These are phyloP conservation scores for Cyclospora cayetanensis DNA, from an alignment of 169 alveolate genomes.

Conservation along the genomic window DNA sequence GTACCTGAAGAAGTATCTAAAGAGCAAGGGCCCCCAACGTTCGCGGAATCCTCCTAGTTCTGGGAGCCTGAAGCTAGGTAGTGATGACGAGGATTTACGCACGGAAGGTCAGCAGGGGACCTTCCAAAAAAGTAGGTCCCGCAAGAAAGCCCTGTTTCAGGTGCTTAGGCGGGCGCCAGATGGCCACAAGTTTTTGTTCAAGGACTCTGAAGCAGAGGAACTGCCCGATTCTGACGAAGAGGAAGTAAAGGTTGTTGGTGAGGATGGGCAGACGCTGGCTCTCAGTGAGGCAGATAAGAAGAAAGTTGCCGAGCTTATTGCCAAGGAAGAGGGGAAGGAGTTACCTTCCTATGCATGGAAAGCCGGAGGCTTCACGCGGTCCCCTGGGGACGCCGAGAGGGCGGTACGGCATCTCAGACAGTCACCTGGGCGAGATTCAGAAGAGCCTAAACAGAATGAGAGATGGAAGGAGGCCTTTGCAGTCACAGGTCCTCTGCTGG, in stretches of 20 bases:
- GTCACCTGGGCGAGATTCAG: neutral
- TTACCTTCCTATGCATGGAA: too few species aligned
- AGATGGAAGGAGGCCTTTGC: constrained; percentile 43
- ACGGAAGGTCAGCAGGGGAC: constrained; percentile 10
- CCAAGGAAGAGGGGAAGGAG: constrained; percentile 1
- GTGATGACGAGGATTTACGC: neutral
- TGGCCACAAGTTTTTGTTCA: constrained; percentile 18
- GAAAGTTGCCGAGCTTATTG: constrained; percentile 12
- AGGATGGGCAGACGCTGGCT: constrained; percentile 35
- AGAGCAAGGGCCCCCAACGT: constrained; percentile 31
- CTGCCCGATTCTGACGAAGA: constrained; percentile 25
- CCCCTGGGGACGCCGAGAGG: neutral
- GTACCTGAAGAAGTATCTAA: constrained; percentile 36
- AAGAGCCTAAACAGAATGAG: neutral
- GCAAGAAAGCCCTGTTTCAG: constrained; percentile 17
- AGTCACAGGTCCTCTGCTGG: neutral
- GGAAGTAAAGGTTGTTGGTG: constrained; percentile 54
- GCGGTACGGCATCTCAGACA: neutral
- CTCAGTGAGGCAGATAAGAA: constrained; percentile 32
- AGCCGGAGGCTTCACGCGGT: neutral
- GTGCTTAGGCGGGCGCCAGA: constrained; percentile 17
- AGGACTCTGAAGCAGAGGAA: neutral
- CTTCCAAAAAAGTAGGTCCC: neutral
- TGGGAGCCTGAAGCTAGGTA: constrained; percentile 14
- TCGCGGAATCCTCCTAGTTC: neutral